phyloP scores from a whole-genome alignment of 305 asterid species.

The Fraxinus baroniana region DNA sequence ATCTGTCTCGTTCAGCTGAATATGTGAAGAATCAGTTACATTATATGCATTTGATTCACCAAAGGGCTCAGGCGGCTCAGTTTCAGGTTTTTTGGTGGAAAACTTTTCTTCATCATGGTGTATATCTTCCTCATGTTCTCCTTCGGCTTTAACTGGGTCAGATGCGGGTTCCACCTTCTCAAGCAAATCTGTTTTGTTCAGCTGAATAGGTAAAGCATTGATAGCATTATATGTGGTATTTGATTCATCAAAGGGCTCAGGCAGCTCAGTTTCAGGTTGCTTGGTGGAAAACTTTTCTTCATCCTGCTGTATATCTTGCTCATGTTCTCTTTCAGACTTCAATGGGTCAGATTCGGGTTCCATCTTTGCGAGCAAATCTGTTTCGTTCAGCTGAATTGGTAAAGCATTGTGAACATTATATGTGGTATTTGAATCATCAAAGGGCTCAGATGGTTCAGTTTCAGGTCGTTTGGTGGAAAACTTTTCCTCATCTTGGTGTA shows the following conservation, averaged over 20 bases:
- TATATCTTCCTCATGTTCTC: constrained; percentile 31
- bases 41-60: constrained; percentile 31
- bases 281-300: constrained; percentile 25
- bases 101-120: constrained; percentile 25
- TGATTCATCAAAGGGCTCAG: constrained; percentile 36
- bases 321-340: constrained; percentile 35
- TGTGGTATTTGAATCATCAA: constrained; percentile 30
- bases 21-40: constrained; percentile 32
- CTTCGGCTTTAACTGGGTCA: constrained; percentile 33
- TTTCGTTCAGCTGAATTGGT: constrained; percentile 30
- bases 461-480: constrained; percentile 40
- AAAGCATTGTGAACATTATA: constrained; percentile 32
- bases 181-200: constrained; percentile 29
- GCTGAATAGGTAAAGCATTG: constrained; percentile 38
- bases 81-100: constrained; percentile 41
- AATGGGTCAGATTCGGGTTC: constrained; percentile 33
- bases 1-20: constrained; percentile 32
- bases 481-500: constrained; percentile 11
- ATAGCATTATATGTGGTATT: constrained; percentile 20
- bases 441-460: constrained; percentile 37
- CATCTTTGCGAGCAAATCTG: constrained; percentile 28
- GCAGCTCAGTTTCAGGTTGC: constrained; percentile 44
- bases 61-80: constrained; percentile 36
- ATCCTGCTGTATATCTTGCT: constrained; percentile 30
- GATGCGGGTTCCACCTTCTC: constrained; percentile 35